Conservation (phyloP, 2,329 filamentous ascomycete genomes). For the Pseudogymnoascus sp. region DNA sequence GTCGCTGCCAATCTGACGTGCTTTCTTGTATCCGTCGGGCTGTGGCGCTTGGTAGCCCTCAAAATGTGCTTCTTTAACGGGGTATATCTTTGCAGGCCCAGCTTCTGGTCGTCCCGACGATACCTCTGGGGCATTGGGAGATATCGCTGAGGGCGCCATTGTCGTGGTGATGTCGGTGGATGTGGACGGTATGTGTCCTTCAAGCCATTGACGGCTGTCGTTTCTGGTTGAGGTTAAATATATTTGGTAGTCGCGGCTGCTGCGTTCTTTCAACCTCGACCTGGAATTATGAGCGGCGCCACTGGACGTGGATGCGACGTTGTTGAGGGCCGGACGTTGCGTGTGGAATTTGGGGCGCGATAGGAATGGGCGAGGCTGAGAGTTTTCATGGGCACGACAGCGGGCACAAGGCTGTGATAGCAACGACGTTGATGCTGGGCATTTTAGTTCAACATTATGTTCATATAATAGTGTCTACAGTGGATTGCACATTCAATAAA, state of each 20-base stretch:
- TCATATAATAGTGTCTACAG: background rate
- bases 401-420: constrained; percentile 8
- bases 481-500: background rate
- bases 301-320: background rate
- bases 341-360: constrained; percentile 3
- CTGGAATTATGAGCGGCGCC: background rate
- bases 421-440: background rate
- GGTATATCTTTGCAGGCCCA: constrained; percentile 46
- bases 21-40: constrained; percentile 58
- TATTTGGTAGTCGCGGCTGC: background rate
- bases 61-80: constrained; percentile 54
- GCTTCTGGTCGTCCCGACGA: constrained; percentile 18
- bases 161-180: constrained; percentile 9
- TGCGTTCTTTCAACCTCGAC: background rate
- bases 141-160: constrained; percentile 28
- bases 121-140: constrained; percentile 14
- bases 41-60: constrained; percentile 46
- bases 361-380: constrained; percentile 7
- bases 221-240: constrained; percentile 7
- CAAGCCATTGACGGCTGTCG: constrained; percentile 47
- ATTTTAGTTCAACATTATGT: background rate
- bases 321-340: background rate
- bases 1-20: constrained; percentile 44
- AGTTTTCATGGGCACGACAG: background rate
- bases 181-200: constrained; percentile 31